Percentiles rank a stretch among this genome's conserved stretches.
These are phyloP conservation scores for Gonapodya prolifera DNA, from an alignment of 192 early-diverging fungal species.

Conservation along the genomic window DNA sequence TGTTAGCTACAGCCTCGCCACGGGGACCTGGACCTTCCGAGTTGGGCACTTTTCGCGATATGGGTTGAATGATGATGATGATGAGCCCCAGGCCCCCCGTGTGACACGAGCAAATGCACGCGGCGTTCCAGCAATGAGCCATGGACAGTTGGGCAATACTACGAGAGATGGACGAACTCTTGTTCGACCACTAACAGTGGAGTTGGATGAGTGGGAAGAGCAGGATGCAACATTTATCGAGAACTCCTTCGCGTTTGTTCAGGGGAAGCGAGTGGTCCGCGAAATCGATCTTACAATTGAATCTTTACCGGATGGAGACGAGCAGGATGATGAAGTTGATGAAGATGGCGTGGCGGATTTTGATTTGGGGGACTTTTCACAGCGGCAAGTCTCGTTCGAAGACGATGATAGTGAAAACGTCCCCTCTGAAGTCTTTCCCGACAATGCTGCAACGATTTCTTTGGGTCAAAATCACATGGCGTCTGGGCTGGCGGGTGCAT, in stretches of 20 bases:
- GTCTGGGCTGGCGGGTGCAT: not conserved
- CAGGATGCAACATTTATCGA: not conserved
- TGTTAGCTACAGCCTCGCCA: constrained; percentile 51
- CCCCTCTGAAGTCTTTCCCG: not conserved
- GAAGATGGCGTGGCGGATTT: constrained; percentile 13
- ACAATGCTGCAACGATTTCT: not conserved
- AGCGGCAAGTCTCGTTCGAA: constrained; percentile 5
- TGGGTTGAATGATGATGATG: constrained; percentile 49
- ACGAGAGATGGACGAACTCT: not conserved
- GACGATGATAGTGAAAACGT: constrained; percentile 14
- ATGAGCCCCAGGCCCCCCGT: not conserved
- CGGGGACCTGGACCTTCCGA: constrained; percentile 82
- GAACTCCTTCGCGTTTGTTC: not conserved
- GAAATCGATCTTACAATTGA: not conserved
- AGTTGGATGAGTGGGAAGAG: not conserved
- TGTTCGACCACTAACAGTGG: not conserved
- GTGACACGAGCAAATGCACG: not conserved
- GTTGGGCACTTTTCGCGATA: constrained; percentile 70
- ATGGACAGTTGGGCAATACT: not conserved
- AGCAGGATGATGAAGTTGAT: constrained; percentile 25
- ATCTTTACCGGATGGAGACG: constrained; percentile 28
- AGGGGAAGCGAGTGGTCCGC: not conserved
- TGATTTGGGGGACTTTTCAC: constrained; percentile 9
- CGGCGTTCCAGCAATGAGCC: not conserved
- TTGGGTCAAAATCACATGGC: constrained; percentile 2